These are phyloP conservation scores for Populus alba DNA, from an alignment of 345 rosid genomes.

Conservation along the genomic window DNA sequence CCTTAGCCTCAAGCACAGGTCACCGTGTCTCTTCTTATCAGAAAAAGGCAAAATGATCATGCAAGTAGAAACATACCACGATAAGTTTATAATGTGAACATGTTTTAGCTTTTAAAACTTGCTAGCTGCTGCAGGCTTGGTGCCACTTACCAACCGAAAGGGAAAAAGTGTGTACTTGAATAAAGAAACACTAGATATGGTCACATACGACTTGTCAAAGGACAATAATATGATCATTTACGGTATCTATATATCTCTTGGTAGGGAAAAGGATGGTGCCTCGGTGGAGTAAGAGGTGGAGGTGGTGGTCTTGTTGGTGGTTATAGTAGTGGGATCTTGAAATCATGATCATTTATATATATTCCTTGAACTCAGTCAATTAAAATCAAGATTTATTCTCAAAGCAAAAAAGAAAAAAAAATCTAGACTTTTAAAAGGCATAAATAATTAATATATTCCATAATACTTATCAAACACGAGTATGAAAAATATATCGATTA, in stretches of 20 bases:
- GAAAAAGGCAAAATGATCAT: not conserved
- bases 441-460: not conserved
- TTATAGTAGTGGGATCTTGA: conserved; percentile 30
- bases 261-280: conserved; percentile 22
- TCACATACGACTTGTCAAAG: conserved; percentile 20
- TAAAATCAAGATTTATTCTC: not conserved
- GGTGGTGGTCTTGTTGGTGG: conserved; percentile 32
- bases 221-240: conserved; percentile 17
- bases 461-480: not conserved
- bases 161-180: conserved; percentile 12
- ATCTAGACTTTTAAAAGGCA: not conserved
- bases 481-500: too few species aligned
- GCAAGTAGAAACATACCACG: conserved; percentile 12
- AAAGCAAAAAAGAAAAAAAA: too few species aligned
- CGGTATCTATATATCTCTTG: conserved; percentile 3
- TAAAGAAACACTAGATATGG: conserved; percentile 26
- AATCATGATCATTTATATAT: conserved; percentile 17
- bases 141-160: conserved; percentile 21
- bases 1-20: conserved; percentile 13
- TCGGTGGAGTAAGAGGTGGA: conserved; percentile 35
- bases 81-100: not conserved
- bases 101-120: conserved; percentile 10
- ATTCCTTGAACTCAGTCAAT: conserved; percentile 11
- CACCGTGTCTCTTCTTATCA: not conserved
- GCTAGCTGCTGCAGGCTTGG: not conserved